A percentile compares a stretch with the other conserved stretches of the same genome.
phyloP scores from a whole-genome alignment of 2,329 filamentous ascomycete genomes.

The Sclerotiophoma versabilis region DNA sequence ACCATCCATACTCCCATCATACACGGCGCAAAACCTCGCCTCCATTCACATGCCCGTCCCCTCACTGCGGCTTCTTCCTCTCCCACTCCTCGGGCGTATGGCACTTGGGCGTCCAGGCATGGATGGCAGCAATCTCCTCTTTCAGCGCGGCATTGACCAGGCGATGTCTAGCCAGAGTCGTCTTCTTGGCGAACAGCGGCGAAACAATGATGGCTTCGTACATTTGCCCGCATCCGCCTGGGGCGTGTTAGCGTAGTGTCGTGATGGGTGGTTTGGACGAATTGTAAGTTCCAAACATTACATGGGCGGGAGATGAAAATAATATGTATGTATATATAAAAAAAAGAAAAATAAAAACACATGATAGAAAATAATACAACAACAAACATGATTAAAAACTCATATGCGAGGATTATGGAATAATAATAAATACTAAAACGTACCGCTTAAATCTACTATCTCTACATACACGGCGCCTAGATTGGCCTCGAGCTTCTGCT shows the following conservation, averaged over 20 bases:
- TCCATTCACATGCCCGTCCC: no score
- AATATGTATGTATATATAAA: no score
- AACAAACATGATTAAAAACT: not conserved
- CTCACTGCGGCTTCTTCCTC: slow-evolving; percentile 61
- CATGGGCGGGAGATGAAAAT: no score
- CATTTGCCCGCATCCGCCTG: slow-evolving; percentile 75
- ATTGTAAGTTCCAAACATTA: no score
- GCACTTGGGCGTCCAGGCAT: slow-evolving; percentile 95
- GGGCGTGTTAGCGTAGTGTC: slow-evolving; percentile 21
- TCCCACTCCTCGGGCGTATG: slow-evolving; percentile 91
- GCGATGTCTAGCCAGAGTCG: slow-evolving; percentile 81
- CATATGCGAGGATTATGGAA: no score
- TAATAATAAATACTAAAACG: not conserved
- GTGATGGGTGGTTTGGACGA: no score
- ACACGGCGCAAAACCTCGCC: no score
- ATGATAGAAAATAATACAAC: not conserved
- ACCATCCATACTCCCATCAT: no score
- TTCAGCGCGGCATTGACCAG: slow-evolving; percentile 85
- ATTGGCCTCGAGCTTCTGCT: slow-evolving; percentile 70
- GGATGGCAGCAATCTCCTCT: slow-evolving; percentile 86
- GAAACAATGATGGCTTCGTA: slow-evolving; percentile 73
- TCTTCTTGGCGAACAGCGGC: slow-evolving; percentile 60
- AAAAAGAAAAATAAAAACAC: not conserved
- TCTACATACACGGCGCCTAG: slow-evolving; percentile 81
- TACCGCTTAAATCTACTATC: slow-evolving; percentile 92